Evolutionary conservation across 23 red algal species (phyloP), one percentile per base, ranked within the genome.

Genomic region (Gracilaria domingensis): DNA sequence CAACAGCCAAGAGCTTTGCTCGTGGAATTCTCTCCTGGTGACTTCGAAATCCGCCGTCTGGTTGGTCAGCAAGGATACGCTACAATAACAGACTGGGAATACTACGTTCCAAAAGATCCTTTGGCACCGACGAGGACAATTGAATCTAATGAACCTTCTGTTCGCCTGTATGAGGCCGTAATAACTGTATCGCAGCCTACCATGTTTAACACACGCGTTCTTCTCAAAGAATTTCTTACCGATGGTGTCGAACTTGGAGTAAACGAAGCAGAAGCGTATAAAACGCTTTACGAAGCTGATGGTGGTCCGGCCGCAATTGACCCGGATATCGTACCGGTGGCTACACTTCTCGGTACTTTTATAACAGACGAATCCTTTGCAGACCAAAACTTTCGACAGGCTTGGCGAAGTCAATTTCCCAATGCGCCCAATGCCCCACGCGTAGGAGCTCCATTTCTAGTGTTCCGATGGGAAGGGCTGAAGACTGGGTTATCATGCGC

Each of bases 401-500:
- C 20, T 28, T 96, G 94, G 94, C 44, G 38, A 53, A 55, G 51
- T 21, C 77, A 72, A n/a, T 96, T 96, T 81, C 94, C 94, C 12
- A 70, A 60, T 28, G 79, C 82, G 30, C 87, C 87, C 26, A 72
- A 62, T 70, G 79, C 88, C 53, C 94, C 94, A n/a, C 42, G 55
- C 40, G 47, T 42, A 23, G 80, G 74, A 32, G 83, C 86, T 32
- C 91, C 93, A 51, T 98, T 90, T 71, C 83, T 98, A 18, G 96
- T 98, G 24, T 98, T 98, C 76, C 73, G 87, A 67, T 98, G 91
- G 91, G 91, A 98, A 82, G 96, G 96, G 8, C 50, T 81, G 23
- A 77, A 78, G 57, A 94, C 88, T 36, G 72, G 85, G 28, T 50
- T 92, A 12, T 21, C 65, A 6, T 80, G 71, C 13, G 84, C 92